These are phyloP conservation scores for Gossypium lobatum DNA, from an alignment of 441 rosid species.

Conservation along the genomic window DNA sequence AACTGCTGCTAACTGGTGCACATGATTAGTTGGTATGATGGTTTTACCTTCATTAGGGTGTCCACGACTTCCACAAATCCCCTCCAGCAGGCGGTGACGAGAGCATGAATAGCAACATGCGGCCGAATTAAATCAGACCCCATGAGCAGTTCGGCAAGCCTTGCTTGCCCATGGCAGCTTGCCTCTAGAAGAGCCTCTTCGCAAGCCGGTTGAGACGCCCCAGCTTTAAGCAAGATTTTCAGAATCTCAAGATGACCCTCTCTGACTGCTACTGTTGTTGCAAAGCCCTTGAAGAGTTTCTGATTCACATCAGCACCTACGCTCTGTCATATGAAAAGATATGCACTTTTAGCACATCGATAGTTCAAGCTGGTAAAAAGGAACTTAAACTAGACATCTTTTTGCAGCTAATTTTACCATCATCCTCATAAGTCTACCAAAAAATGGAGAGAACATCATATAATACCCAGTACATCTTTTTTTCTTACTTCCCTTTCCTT, in stretches of 20 bases:
- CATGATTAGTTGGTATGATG: background rate
- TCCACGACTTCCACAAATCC: slow-evolving; percentile 73
- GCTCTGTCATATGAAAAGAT: slow-evolving; percentile 34
- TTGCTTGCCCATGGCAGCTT: slow-evolving; percentile 70
- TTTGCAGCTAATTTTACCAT: background rate
- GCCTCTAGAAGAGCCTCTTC: slow-evolving; percentile 90
- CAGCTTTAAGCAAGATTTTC: slow-evolving; percentile 83
- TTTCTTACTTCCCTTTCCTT: too few species aligned
- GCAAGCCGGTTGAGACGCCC: slow-evolving; percentile 87
- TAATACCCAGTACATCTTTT: too few species aligned
- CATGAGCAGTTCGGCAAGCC: slow-evolving; percentile 63
- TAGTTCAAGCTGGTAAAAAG: too few species aligned
- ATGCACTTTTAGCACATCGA: too few species aligned
- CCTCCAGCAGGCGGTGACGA: slow-evolving; percentile 77
- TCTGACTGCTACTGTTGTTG: slow-evolving; percentile 87
- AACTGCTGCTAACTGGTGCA: background rate
- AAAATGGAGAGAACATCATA: too few species aligned
- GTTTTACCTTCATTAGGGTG: slow-evolving; percentile 61
- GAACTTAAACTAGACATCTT: too few species aligned
- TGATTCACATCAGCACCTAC: slow-evolving; percentile 91
- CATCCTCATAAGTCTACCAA: slow-evolving; percentile 7
- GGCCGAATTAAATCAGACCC: slow-evolving; percentile 83
- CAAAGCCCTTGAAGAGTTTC: slow-evolving; percentile 86
- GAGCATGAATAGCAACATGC: slow-evolving; percentile 83
- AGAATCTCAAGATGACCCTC: slow-evolving; percentile 78